These are phyloP conservation scores for Russula ochroleuca DNA, from an alignment of 768 basidiomycete genomes.

Conservation along the genomic window DNA sequence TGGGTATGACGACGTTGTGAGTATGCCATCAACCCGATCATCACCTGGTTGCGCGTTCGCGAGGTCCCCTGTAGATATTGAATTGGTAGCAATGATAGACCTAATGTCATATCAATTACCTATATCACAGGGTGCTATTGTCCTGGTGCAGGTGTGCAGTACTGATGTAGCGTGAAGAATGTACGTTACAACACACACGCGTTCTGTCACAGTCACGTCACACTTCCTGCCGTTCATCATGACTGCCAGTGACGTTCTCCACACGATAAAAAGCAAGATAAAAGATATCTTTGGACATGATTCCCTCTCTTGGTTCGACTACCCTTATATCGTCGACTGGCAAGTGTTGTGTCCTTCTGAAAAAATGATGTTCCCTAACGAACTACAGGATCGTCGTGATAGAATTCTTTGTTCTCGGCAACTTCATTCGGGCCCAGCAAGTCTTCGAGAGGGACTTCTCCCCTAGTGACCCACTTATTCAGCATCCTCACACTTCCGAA, in stretches of 20 bases:
- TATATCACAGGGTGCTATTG: too few relatives aligned
- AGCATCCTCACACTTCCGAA: constrained; percentile 29
- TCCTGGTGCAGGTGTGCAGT: too few relatives aligned
- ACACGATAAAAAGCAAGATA: constrained; percentile 14
- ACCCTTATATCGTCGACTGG: constrained; percentile 55
- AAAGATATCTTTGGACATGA: constrained; percentile 27
- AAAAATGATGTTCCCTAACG: not conserved
- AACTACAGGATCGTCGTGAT: constrained; percentile 34
- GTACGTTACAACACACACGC: too few relatives aligned
- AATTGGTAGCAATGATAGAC: constrained; percentile 33
- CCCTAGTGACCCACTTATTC: constrained; percentile 49
- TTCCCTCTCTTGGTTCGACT: constrained; percentile 34
- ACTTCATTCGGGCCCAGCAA: constrained; percentile 35
- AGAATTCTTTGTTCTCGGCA: constrained; percentile 43
- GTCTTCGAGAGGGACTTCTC: constrained; percentile 32
- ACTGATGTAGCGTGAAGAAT: too few relatives aligned
- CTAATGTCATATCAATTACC: too few relatives aligned
- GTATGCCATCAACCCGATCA: constrained; percentile 34
- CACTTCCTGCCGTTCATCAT: not conserved
- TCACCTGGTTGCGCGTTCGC: constrained; percentile 41
- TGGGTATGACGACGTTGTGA: constrained; percentile 42
- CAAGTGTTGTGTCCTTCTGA: constrained; percentile 27
- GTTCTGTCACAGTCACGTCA: too few relatives aligned
- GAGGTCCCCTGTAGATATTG: constrained; percentile 41
- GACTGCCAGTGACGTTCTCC: constrained; percentile 19